Conservation (phyloP, 495 filamentous ascomycete species). For the Talaromyces liani region DNA sequence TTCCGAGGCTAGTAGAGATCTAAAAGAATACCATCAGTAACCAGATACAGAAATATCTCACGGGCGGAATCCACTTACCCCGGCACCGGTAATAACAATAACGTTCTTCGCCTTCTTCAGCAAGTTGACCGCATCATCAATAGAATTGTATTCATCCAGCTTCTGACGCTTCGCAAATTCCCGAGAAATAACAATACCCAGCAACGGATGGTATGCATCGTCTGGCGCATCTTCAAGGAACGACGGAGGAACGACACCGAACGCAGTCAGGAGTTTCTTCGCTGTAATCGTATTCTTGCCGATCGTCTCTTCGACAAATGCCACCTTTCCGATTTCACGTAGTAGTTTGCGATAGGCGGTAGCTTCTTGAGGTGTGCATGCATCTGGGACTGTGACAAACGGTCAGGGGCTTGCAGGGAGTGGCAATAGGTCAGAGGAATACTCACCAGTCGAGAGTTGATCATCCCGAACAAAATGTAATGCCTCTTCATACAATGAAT, state of each 20-base stretch:
- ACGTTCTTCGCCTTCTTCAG: slow-evolving; percentile 72
- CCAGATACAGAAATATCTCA: background rate
- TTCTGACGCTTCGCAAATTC: slow-evolving; percentile 78
- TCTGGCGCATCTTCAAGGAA: slow-evolving; percentile 72
- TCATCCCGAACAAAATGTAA: slow-evolving; percentile 58
- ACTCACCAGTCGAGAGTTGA: slow-evolving; percentile 48
- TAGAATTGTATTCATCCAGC: slow-evolving; percentile 70
- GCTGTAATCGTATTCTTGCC: slow-evolving; percentile 59
- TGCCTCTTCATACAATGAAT: slow-evolving; percentile 61
- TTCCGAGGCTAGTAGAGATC: slow-evolving; percentile 69
- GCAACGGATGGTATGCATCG: slow-evolving; percentile 62
- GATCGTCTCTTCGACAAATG: slow-evolving; percentile 69
- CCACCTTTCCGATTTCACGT: slow-evolving; percentile 63
- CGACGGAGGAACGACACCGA: slow-evolving; percentile 68
- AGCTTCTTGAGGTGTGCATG: slow-evolving; percentile 71
- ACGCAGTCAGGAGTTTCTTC: slow-evolving; percentile 86
- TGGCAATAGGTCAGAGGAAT: slow-evolving; percentile 10
- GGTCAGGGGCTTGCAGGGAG: slow-evolving; percentile 11
- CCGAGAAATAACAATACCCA: slow-evolving; percentile 71
- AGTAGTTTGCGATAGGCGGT: slow-evolving; percentile 58
- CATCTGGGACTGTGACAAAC: slow-evolving; percentile 39
- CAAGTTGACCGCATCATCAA: slow-evolving; percentile 79
- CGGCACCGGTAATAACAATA: slow-evolving; percentile 89
- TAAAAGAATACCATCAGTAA: slow-evolving; percentile 16
- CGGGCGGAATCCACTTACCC: slow-evolving; percentile 39